phyloP scores from a whole-genome alignment of 768 basidiomycete genomes.

The Naganishia friedmannii region DNA sequence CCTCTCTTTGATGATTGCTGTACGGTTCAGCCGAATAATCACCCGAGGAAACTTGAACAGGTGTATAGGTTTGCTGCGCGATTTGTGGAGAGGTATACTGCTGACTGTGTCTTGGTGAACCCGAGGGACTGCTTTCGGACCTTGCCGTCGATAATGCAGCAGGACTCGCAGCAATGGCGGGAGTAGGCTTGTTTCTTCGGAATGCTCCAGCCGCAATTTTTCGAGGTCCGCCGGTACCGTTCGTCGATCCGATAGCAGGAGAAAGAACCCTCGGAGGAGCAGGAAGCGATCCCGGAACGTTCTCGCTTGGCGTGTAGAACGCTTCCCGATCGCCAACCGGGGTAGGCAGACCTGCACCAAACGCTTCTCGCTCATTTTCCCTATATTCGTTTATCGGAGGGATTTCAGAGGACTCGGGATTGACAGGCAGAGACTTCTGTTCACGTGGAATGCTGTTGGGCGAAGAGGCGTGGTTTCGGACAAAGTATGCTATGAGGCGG shows the following conservation, averaged over 20 bases:
- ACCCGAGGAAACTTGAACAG: not conserved
- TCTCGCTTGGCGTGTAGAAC: conserved; percentile 29
- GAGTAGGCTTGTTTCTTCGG: conserved; percentile 28
- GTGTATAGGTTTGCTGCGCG: conserved; percentile 6
- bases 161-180: conserved; percentile 10
- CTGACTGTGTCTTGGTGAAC: conserved; percentile 1
- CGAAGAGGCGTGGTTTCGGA: conserved; percentile 25
- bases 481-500: conserved; percentile 16
- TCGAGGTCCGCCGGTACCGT: conserved; percentile 23
- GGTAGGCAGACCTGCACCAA: conserved; percentile 13
- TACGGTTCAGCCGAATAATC: not conserved
- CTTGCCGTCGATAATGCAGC: not conserved
- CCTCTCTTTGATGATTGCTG: conserved; percentile 1
- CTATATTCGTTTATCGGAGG: not conserved
- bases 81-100: conserved; percentile 10
- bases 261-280: conserved; percentile 8
- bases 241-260: conserved; percentile 17
- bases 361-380: conserved; percentile 16
- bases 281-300: not conserved
- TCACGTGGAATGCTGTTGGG: conserved; percentile 9
- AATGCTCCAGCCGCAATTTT: conserved; percentile 31
- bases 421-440: not conserved
- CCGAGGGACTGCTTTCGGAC: conserved; percentile 1
- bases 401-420: not conserved
- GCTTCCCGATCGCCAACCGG: conserved; percentile 5